Conservation (phyloP, 805 yeast genomes). For the Pichia ethanolica region DNA sequence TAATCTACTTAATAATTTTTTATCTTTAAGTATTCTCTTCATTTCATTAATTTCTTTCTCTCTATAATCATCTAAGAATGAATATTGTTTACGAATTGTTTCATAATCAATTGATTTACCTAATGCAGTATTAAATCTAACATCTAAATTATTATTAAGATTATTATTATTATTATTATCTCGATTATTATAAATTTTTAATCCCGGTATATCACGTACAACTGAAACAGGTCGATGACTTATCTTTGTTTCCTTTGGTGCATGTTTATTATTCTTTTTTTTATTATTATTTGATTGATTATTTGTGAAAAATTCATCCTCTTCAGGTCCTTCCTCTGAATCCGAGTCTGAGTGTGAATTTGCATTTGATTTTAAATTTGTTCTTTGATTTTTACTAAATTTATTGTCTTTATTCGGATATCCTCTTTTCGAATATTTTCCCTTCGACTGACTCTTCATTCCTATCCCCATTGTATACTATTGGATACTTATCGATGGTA, state of each 20-base stretch:
- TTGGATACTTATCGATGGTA: too few relatives aligned
- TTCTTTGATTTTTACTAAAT: too few relatives aligned
- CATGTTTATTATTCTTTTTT: slow-evolving; percentile 61
- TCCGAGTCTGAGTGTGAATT: too few relatives aligned
- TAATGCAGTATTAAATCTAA: slow-evolving; percentile 83
- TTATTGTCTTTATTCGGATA: too few relatives aligned
- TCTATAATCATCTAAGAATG: slow-evolving; percentile 82
- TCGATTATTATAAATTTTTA: slow-evolving; percentile 26
- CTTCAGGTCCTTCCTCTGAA: neutral
- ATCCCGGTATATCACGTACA: slow-evolving; percentile 69
- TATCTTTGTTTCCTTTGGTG: slow-evolving; percentile 75
- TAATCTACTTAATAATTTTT: slow-evolving; percentile 34
- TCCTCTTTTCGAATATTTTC: too few relatives aligned
- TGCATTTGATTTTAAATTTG: too few relatives aligned
- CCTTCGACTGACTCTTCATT: too few relatives aligned
- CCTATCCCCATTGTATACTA: too few relatives aligned
- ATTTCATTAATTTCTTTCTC: slow-evolving; percentile 60
- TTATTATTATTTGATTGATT: slow-evolving; percentile 19
- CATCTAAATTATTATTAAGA: slow-evolving; percentile 42
- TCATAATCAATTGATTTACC: slow-evolving; percentile 67
- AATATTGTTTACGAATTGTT: slow-evolving; percentile 66
- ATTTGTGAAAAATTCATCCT: slow-evolving; percentile 29
- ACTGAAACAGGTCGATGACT: slow-evolving; percentile 56
- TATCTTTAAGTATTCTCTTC: slow-evolving; percentile 48
- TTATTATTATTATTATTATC: slow-evolving; percentile 1